Conservation (phyloP, 2,329 filamentous ascomycete genomes). For the Cytospora piceicola region DNA sequence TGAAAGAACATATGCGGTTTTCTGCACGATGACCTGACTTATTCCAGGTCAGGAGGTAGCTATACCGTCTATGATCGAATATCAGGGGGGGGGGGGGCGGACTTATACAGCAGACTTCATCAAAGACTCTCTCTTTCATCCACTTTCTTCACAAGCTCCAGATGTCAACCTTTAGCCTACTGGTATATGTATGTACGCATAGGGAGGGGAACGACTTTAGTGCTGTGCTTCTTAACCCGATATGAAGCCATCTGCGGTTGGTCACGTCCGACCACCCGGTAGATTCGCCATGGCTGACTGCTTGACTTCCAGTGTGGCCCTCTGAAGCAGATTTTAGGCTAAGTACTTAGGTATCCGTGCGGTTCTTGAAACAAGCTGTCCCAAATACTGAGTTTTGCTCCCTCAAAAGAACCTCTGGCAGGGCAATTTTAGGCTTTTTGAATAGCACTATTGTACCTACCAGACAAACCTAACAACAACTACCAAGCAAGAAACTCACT, state of each 20-base stretch:
- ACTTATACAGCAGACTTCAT: background rate
- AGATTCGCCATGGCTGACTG: background rate
- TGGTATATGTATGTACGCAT: no score
- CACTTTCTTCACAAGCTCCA: background rate
- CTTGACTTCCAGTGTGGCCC: background rate
- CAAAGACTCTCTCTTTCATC: background rate
- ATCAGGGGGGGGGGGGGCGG: background rate
- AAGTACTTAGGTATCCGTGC: background rate
- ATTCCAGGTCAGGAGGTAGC: background rate
- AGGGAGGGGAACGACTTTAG: background rate
- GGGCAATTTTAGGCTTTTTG: no score
- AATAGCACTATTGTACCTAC: no score
- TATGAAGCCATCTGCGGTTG: background rate
- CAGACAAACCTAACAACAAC: no score
- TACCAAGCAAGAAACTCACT: no score
- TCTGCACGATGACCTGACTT: background rate
- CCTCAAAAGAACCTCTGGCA: no score
- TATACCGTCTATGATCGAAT: background rate
- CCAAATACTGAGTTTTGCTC: no score
- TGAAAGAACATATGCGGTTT: background rate
- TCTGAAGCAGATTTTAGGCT: background rate
- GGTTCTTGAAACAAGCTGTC: no score
- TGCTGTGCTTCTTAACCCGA: background rate
- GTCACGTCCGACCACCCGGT: background rate
- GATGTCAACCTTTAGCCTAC: background rate